Base-by-base conservation (phyloP, 352 stramenopile species). In the Globisporangium radiosum region DNA sequence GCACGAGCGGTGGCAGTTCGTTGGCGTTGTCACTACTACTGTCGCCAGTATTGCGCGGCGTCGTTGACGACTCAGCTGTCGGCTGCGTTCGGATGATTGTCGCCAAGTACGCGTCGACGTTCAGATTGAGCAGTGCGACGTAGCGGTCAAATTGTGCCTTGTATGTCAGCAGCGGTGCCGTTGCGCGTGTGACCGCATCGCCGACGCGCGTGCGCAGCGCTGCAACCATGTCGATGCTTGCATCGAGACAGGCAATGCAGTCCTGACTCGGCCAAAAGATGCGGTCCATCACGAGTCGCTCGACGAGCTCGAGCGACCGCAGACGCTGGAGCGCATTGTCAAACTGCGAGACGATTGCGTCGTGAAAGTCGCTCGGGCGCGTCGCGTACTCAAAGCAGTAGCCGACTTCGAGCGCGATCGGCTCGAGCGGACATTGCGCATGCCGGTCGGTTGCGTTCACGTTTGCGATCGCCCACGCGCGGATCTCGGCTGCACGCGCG, bases 211-310 rank as follows among this genome's bases (percentile, higher is more conserved):
- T 57, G 47, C 81, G 75, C 0, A 96, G 62, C 0, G 62, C 52
- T 8, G 60, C 47, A 6, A 96, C 78, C 58, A 88, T 92, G 15
- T 81, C 64, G 6, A 79, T 79, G 25, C 65, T 80, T 43, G 75
- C 71, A 54, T 94, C 77, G 2, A 97, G 71, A 25, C 76, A 91
- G n/a, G 72, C 71, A 36, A 98, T 94, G 47, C 89, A 85, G 36
- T 96, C 90, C 64, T 98, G 88, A 42, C 96, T 92, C 2, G 87
- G 85, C 95, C 95, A 98, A 56, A 98, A 98, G 3, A 98, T 89
- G 7, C 85, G 84, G 59, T 98, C 87, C 94, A 98, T 98, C 33
- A 98, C 92, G 1, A 96, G 65, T 13, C 90, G 72, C 60, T 98
- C 95, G 5, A 98, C 87, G 4, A 95, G 71, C 42, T 95, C 79